These are phyloP conservation scores for Corymbia maculata DNA, from an alignment of 345 rosid species.

Conservation along the genomic window DNA sequence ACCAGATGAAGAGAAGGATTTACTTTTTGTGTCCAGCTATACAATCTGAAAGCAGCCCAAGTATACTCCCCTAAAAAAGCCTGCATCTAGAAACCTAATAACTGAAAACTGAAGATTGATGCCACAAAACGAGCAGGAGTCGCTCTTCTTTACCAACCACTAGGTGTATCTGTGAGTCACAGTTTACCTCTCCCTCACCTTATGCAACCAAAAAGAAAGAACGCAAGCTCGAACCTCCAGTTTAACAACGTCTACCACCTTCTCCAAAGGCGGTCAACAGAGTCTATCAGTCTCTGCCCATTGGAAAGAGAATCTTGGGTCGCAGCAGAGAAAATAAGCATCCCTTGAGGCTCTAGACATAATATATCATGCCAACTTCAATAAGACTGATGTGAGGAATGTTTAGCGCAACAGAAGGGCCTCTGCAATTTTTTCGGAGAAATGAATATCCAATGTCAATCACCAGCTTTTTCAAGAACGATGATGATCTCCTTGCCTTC, in stretches of 20 bases:
- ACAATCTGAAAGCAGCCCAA: not conserved
- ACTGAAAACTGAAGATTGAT: not conserved
- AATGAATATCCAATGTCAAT: constrained; percentile 81
- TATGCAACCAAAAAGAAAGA: not conserved
- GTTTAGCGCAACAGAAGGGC: constrained; percentile 81
- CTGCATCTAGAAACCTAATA: not conserved
- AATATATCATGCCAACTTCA: constrained; percentile 94
- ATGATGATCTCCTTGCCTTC: constrained; percentile 66
- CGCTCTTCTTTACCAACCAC: not conserved
- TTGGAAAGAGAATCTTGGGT: not conserved
- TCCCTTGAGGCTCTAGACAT: constrained; percentile 37
- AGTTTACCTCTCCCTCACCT: not conserved
- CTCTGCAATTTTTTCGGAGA: constrained; percentile 92
- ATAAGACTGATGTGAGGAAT: constrained; percentile 91
- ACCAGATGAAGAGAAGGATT: not conserved
- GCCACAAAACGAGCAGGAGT: not conserved
- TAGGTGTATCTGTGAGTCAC: not conserved
- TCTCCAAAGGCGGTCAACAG: not conserved
- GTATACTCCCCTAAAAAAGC: not conserved
- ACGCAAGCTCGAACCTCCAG: not conserved
- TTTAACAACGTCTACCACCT: not conserved
- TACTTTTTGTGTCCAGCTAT: not conserved
- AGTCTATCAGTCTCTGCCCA: not conserved
- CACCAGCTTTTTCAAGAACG: constrained; percentile 58
- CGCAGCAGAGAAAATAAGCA: not conserved